Conservation (phyloP, 23 red algal species). For the Gracilariopsis chorda region DNA sequence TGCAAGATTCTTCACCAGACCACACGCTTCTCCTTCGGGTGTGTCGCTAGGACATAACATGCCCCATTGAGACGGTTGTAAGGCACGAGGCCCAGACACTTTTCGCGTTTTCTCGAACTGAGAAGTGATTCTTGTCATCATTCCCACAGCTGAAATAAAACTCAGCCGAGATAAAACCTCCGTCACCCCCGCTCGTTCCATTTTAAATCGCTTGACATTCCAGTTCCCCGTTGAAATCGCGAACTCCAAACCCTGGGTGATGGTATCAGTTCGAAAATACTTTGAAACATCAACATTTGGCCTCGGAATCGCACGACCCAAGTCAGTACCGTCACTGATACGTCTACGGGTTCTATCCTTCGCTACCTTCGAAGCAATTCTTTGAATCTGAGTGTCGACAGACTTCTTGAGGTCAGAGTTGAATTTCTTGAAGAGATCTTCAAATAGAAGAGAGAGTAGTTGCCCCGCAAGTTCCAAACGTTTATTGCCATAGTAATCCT, state of each 20-base stretch:
- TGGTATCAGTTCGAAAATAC: constrained; percentile 73
- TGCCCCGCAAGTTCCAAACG: constrained; percentile 93
- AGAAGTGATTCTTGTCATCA: constrained; percentile 99
- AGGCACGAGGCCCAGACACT: constrained; percentile 90
- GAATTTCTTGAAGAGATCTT: constrained; percentile 98
- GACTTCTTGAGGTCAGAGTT: constrained; percentile 81
- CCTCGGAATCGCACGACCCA: constrained; percentile 1
- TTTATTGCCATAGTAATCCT: constrained; percentile 99
- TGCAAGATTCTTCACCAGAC: constrained; percentile 96
- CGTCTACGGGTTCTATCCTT: constrained; percentile 7
- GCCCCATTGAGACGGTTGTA: constrained; percentile 97
- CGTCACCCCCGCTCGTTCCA: constrained; percentile 95
- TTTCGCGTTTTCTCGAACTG: constrained; percentile 99
- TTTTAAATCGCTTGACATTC: constrained; percentile 91
- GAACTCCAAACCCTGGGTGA: constrained; percentile 86
- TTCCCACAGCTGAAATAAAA: constrained; percentile 93
- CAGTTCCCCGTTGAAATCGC: constrained; percentile 95
- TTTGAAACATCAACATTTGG: constrained; percentile 67
- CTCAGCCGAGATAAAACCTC: constrained; percentile 91
- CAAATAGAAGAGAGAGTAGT: constrained; percentile 87
- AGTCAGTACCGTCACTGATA: constrained; percentile 8
- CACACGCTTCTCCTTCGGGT: constrained; percentile 99
- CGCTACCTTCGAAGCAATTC: constrained; percentile 47
- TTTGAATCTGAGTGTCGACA: constrained; percentile 69
- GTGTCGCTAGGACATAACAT: constrained; percentile 98